Base-by-base conservation (phyloP, 176 grass and related monocot species). In the Alloteropsis semialata region DNA sequence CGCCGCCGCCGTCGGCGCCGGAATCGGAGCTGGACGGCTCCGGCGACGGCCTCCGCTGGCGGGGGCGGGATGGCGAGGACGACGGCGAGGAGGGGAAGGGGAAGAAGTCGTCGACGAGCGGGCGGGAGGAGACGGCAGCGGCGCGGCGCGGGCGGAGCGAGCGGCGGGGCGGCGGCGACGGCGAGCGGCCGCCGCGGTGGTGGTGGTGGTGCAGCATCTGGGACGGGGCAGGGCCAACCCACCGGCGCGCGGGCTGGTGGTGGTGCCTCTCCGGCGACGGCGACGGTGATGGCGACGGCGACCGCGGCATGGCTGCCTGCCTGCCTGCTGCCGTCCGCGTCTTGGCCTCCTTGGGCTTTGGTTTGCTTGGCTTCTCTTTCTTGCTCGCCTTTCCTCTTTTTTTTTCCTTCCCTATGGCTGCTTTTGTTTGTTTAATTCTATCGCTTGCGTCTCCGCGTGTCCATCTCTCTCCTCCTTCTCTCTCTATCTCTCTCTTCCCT, bases 251-350 rank as follows among this genome's bases (percentile, higher is more conserved):
- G 44, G 81, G 70, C 39, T 80, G 75, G 84, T 45, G 74, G 43
- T 83, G 72, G 84, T 42, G 55, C 92, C 83, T 93, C 75, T 81
- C 88, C 84, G 88, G 80, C 67, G 84, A 65, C 78, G 91, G 41
- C 70, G 91, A 54, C 82, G 90, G 80, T 55, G 83, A 65, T 50
- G 91, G 43, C 50, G 91, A 42, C 82, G 82, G 22, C 90, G 90
- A 61, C 93, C 88, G 36, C 93, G 90, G 72, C 93, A 88, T 87
- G 79, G 86, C 76, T 81, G 72, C 87, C 84, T 83, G 72, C 87
- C 84, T 83, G 67, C 84, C 80, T 75, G 86, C 74, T 87, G 83
- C 86, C 85, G 90, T 84, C 89, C 82, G 79, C 86, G 71, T 76
- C 87, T 85, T 81, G 75, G 46, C 80, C 69, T 85, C 75, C 84